Percentiles rank a stretch among this genome's conserved stretches.
Evolutionary conservation across 805 yeast genomes (phyloP).

Genomic region (Candida sithepensis): DNA sequence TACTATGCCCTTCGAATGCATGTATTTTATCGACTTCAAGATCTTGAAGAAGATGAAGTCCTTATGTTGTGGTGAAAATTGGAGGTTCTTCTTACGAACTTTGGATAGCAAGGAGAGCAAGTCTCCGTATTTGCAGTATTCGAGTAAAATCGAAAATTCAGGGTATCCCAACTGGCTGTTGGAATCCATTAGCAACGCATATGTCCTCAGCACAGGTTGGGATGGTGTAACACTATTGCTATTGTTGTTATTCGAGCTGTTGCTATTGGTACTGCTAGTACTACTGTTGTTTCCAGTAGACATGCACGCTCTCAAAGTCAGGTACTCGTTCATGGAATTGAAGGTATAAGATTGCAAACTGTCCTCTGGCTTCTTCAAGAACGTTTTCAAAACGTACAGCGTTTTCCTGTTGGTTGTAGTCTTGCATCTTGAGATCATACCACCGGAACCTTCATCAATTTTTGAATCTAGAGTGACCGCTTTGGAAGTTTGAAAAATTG

Average conservation of each 20-base stretch:
- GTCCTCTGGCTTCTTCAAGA: slow-evolving; percentile 7
- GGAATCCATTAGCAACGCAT: slow-evolving; percentile 12
- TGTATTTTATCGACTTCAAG: slow-evolving; percentile 41
- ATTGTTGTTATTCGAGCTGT: background rate
- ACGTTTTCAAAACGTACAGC: slow-evolving; percentile 13
- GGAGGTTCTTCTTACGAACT: slow-evolving; percentile 34
- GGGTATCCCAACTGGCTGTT: background rate
- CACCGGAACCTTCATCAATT: slow-evolving; percentile 32
- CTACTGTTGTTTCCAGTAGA: background rate
- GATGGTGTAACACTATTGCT: background rate
- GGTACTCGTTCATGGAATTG: slow-evolving; percentile 29
- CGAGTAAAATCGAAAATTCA: slow-evolving; percentile 35
- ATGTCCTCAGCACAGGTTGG: slow-evolving; percentile 6
- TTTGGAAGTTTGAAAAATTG: slow-evolving; percentile 8
- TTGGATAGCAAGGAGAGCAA: slow-evolving; percentile 39
- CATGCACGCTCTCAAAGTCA: slow-evolving; percentile 14
- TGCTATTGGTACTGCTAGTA: slow-evolving; percentile 2
- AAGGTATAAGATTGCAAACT: slow-evolving; percentile 7
- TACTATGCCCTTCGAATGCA: slow-evolving; percentile 40
- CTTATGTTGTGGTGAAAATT: slow-evolving; percentile 33
- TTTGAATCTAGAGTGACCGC: slow-evolving; percentile 11
- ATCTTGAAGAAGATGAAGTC: slow-evolving; percentile 52
- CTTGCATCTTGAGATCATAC: slow-evolving; percentile 22
- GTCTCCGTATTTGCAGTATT: slow-evolving; percentile 46
- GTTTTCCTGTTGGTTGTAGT: slow-evolving; percentile 1